Percentiles rank a stretch among this genome's conserved stretches.
These are phyloP conservation scores for Tothia fuscella DNA, from an alignment of 2,329 filamentous ascomycete genomes.

Conservation along the genomic window DNA sequence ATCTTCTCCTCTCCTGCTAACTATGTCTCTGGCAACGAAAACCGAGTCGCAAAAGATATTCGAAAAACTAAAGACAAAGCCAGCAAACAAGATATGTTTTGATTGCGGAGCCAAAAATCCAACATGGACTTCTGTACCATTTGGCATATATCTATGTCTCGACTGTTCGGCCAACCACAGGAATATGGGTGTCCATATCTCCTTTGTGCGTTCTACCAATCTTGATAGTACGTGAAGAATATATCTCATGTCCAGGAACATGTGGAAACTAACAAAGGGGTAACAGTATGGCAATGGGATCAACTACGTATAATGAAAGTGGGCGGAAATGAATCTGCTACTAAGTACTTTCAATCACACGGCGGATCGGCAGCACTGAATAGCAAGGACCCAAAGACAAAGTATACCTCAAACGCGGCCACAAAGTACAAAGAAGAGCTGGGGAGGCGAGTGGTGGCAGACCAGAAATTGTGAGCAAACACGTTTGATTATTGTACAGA, in stretches of 20 bases:
- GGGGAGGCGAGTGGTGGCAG: slow-evolving; percentile 68
- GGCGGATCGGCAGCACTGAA: slow-evolving; percentile 86
- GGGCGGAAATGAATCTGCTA: slow-evolving; percentile 93
- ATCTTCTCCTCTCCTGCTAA: too few relatives aligned
- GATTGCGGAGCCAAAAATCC: slow-evolving; percentile 97
- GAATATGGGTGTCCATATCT: slow-evolving; percentile 97
- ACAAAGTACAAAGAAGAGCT: slow-evolving; percentile 97
- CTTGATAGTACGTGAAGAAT: slow-evolving; percentile 63
- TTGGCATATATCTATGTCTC: slow-evolving; percentile 95
- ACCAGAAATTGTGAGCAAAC: slow-evolving; percentile 64
- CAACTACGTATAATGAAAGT: slow-evolving; percentile 97
- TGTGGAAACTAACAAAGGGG: neutral
- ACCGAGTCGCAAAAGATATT: slow-evolving; percentile 95
- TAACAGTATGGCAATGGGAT: slow-evolving; percentile 82
- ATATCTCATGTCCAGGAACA: neutral
- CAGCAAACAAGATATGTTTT: slow-evolving; percentile 97
- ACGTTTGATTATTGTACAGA: neutral
- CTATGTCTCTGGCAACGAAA: slow-evolving; percentile 65
- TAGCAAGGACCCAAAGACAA: slow-evolving; percentile 93
- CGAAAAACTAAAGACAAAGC: slow-evolving; percentile 89
- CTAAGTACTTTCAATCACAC: slow-evolving; percentile 96
- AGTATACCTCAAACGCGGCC: slow-evolving; percentile 88
- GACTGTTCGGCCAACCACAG: slow-evolving; percentile 96
- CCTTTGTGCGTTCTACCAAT: slow-evolving; percentile 96
- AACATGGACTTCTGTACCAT: slow-evolving; percentile 94